Base-by-base conservation (phyloP, 108 stramenopile genomes). In the Pseudonitzschia multiseries region DNA sequence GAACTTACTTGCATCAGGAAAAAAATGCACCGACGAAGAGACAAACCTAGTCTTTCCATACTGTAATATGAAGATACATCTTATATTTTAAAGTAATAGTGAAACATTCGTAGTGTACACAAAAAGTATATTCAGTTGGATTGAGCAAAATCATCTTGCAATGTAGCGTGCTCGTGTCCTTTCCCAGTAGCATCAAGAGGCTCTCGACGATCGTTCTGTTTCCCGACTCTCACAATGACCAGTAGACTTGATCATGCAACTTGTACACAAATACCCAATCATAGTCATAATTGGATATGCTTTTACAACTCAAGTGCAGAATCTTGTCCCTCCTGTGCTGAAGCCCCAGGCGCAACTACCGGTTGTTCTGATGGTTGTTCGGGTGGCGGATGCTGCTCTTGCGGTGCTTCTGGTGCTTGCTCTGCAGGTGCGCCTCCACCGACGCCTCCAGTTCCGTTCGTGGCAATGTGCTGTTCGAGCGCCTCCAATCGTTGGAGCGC, bases 401-500 rank as follows among this genome's bases (percentile, higher is more conserved):
- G 53, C 53, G n/a, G 53, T 24, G 53, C 53, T 54, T 54, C 36
- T 5, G 36, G 53, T 24, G 15, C 53, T 54, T 54, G 53, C 27
- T n/a, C n/a, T 51, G 8, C 20, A 3, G 50, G 17, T 51, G 50
- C 50, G 8, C 6, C 50, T 51, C 36, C 36, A 36, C 36, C 50
- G 9, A 3, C 10, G 50, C 9, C n/a, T 2, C 50, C 10, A 10
- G 2, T 51, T 51, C 20, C n/a, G 10, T 51, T 51, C 50, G 50
- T n/a, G 6, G 50, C 15, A 9, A 59, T 59, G 27, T 26, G 27
- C 26, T 59, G 26, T 59, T 73, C 22, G 52, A 79, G 52, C 28
- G 75, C 67, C 18, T 80, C 41, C 56, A 94, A 56, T 68, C 84
- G 77, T 63, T 81, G 54, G 78, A 90, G 81, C 21, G 90, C 93